phyloP scores from a whole-genome alignment of 2,329 filamentous ascomycete genomes.

The Sarocladium brachiariae region DNA sequence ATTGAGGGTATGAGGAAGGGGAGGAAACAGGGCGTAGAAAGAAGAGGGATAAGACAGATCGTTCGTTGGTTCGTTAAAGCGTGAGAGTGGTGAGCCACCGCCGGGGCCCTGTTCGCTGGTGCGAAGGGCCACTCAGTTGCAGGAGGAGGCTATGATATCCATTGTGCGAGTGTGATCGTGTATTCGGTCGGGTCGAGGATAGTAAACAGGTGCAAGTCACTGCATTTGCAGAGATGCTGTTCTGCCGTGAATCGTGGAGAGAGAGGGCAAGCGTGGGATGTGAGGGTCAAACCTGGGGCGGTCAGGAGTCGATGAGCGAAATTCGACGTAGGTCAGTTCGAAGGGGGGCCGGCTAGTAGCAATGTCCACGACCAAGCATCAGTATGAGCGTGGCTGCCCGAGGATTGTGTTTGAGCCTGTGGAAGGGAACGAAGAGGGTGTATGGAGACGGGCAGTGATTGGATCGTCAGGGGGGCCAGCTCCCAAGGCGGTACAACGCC shows the following conservation, averaged over 20 bases:
- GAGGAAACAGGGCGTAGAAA: slow-evolving; percentile 5
- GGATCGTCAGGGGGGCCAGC: not conserved
- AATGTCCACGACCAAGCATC: not conserved
- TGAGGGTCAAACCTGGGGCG: not conserved
- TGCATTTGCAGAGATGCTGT: not conserved
- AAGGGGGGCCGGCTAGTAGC: slow-evolving; percentile 5
- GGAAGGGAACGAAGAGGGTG: slow-evolving; percentile 2
- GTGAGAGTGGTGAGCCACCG: not conserved
- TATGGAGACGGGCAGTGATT: not conserved
- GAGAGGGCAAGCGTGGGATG: not conserved
- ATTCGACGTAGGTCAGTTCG: not conserved
- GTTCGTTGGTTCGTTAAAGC: not conserved
- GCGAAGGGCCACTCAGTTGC: slow-evolving; percentile 7
- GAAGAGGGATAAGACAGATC: slow-evolving; percentile 7
- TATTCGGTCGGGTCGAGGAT: not conserved
- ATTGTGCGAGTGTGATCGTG: not conserved
- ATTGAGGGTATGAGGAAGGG: slow-evolving; percentile 15
- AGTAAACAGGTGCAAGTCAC: not conserved
- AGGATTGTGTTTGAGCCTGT: not conserved
- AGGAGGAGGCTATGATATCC: slow-evolving; percentile 2
- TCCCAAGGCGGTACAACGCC: not conserved
- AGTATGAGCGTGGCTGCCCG: slow-evolving; percentile 3
- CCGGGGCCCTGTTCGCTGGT: not conserved
- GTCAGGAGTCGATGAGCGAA: not conserved
- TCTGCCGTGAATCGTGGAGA: not conserved